These are phyloP conservation scores for Talaromyces atroroseus DNA, from an alignment of 2,329 filamentous ascomycete species.

Conservation along the genomic window DNA sequence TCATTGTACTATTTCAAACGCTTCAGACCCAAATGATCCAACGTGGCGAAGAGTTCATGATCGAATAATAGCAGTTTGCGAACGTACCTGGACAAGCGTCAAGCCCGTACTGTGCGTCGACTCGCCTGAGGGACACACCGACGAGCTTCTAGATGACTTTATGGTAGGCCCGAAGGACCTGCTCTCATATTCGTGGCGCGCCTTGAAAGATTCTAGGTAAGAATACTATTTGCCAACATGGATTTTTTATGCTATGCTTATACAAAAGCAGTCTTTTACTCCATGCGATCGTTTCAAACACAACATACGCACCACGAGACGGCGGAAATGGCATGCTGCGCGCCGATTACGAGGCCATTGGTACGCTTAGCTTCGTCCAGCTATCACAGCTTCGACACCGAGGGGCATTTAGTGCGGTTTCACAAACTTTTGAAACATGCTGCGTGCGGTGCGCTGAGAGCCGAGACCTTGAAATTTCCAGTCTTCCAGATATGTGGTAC, in stretches of 20 bases:
- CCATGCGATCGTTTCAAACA: slow-evolving; percentile 54
- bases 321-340: slow-evolving; percentile 43
- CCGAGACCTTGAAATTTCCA: slow-evolving; percentile 36
- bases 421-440: slow-evolving; percentile 76
- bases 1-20: slow-evolving; percentile 27
- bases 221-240: neutral
- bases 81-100: slow-evolving; percentile 71
- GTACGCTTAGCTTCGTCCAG: slow-evolving; percentile 72
- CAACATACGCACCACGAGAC: slow-evolving; percentile 43
- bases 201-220: slow-evolving; percentile 88
- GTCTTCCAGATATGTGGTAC: slow-evolving; percentile 65
- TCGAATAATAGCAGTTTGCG: slow-evolving; percentile 57
- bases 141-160: slow-evolving; percentile 60
- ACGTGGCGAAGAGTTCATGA: slow-evolving; percentile 30
- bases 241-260: slow-evolving; percentile 16
- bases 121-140: slow-evolving; percentile 77
- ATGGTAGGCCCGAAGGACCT: slow-evolving; percentile 76
- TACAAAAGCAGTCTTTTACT: slow-evolving; percentile 58
- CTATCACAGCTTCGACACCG: slow-evolving; percentile 78
- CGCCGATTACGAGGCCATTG: slow-evolving; percentile 60
- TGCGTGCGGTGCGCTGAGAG: slow-evolving; percentile 62
- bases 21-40: slow-evolving; percentile 12
- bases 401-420: slow-evolving; percentile 89
- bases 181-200: slow-evolving; percentile 90
- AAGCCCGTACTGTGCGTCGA: slow-evolving; percentile 80